phyloP scores from a whole-genome alignment of 768 basidiomycete genomes.

The Cubamyces lactineus region DNA sequence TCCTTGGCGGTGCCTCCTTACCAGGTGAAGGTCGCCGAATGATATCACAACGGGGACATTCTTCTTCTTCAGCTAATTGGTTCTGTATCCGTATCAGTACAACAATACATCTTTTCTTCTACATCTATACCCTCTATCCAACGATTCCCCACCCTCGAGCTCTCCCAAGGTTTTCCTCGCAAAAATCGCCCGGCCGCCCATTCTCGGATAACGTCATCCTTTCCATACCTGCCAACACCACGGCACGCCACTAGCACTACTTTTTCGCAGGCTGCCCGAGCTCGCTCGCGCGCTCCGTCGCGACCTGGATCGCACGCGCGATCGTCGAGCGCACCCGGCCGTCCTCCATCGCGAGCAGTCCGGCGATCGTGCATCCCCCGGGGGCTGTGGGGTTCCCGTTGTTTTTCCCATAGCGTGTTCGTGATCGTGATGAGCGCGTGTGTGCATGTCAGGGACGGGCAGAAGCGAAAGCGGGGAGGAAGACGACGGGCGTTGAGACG shows the following conservation, averaged over 20 bases:
- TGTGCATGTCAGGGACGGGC: too few species aligned
- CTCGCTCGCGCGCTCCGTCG: conserved; percentile 86
- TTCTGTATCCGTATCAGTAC: not conserved
- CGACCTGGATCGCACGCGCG: conserved; percentile 91
- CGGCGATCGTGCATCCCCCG: conserved; percentile 97
- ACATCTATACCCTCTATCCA: not conserved
- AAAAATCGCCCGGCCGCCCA: not conserved
- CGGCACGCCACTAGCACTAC: too few species aligned
- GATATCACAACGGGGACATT: conserved; percentile 28
- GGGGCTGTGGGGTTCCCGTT: conserved; percentile 61
- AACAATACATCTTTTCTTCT: not conserved
- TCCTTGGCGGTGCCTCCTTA: conserved; percentile 32
- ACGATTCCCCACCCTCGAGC: not conserved
- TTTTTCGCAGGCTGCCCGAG: conserved; percentile 73
- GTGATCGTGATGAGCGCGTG: too few species aligned
- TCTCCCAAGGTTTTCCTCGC: not conserved
- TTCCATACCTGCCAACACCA: too few species aligned
- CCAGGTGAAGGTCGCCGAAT: conserved; percentile 32
- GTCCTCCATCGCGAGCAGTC: conserved; percentile 93
- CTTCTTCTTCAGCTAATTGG: too few species aligned
- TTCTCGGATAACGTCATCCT: too few species aligned
- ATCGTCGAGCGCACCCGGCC: conserved; percentile 92
- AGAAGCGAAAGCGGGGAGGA: too few species aligned
- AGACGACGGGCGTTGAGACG: too few species aligned
- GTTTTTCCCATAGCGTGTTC: too few species aligned